Evolutionary conservation across 257 asterid species (phyloP).

Genomic region (Verbascum thapsus): DNA sequence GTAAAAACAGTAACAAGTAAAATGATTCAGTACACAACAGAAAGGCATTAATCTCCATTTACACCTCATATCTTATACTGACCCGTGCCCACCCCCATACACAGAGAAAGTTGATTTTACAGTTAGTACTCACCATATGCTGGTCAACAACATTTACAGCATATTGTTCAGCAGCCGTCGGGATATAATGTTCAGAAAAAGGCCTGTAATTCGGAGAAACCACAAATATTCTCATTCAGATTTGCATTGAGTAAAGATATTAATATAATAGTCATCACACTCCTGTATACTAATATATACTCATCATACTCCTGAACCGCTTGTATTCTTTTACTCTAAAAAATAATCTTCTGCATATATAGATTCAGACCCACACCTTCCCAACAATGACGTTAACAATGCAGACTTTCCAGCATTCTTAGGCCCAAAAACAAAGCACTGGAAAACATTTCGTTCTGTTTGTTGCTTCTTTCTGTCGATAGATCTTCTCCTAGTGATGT

Average conservation of each 20-base stretch:
- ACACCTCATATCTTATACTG: constrained; percentile 22
- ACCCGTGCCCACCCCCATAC: neutral
- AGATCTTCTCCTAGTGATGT: constrained; percentile 73
- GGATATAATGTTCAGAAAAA: constrained; percentile 67
- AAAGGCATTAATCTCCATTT: constrained; percentile 21
- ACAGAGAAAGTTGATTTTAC: constrained; percentile 10
- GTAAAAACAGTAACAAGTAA: constrained; percentile 8
- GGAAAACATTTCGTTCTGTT: constrained; percentile 78
- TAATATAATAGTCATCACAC: constrained; percentile 4
- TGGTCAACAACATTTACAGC: constrained; percentile 70
- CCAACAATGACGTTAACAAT: constrained; percentile 66
- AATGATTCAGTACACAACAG: constrained; percentile 8
- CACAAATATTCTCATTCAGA: constrained; percentile 27
- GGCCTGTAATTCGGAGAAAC: constrained; percentile 61
- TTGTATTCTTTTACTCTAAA: constrained; percentile 7
- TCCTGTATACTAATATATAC: neutral
- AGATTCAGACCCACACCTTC: constrained; percentile 62
- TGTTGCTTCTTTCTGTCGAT: constrained; percentile 77
- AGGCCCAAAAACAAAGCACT: constrained; percentile 92
- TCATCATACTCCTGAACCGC: constrained; percentile 10
- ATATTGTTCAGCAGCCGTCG: constrained; percentile 58
- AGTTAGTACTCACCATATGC: constrained; percentile 60
- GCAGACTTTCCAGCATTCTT: constrained; percentile 86
- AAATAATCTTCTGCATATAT: constrained; percentile 19
- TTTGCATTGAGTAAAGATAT: constrained; percentile 14